Evolutionary conservation across 140 eudicot genomes (phyloP).

Genomic region (Oenanthe javanica): DNA sequence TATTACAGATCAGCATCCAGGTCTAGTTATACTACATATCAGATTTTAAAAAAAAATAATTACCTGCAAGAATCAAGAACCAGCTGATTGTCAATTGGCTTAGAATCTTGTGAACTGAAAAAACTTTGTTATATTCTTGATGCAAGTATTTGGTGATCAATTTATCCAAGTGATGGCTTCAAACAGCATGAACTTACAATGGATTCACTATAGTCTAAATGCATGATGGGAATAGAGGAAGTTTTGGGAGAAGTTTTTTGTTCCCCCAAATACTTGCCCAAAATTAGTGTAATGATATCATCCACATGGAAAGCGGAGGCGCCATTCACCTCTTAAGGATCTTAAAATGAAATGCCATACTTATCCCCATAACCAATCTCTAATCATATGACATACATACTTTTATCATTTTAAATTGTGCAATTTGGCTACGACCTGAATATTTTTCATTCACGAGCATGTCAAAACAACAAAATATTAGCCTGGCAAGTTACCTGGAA

Average conservation of each 20-base stretch:
- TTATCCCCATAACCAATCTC: not conserved
- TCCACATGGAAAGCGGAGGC: not conserved
- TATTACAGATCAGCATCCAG: not conserved
- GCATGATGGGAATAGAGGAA: not conserved
- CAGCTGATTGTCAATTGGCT: not conserved
- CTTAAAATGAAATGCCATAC: not conserved
- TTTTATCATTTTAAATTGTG: not conserved
- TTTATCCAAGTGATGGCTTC: not conserved
- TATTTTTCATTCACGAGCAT: not conserved
- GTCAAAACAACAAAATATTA: not conserved
- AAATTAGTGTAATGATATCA: not conserved
- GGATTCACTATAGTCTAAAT: not conserved
- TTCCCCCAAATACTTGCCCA: not conserved
- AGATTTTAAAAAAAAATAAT: not conserved
- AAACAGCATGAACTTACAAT: not conserved
- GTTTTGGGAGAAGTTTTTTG: not conserved
- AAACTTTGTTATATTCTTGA: not conserved
- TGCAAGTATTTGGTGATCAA: not conserved
- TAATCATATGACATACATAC: not conserved
- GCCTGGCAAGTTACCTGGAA: constrained; percentile 42
- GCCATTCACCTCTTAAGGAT: not conserved
- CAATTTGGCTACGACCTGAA: not conserved
- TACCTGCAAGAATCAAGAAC: not conserved
- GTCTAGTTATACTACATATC: not conserved
- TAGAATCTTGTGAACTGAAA: not conserved